Percentiles rank a stretch among this genome's conserved stretches.
Conservation (phyloP, 129 eudicot genomes). For the Flaveria bidentis region DNA sequence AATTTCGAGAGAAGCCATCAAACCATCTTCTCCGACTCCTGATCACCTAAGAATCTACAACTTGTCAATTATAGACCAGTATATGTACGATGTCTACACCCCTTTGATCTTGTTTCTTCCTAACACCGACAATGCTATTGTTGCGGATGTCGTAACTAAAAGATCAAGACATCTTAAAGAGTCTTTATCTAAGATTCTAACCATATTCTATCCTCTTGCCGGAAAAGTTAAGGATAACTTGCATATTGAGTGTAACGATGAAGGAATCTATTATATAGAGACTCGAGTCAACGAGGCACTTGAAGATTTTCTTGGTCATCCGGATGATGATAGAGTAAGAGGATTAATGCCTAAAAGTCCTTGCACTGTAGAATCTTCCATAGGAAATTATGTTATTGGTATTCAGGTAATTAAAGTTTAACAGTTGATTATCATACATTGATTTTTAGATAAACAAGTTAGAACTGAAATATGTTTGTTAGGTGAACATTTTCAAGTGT, state of each 20-base stretch:
- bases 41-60: slow-evolving; percentile 33
- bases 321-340: slow-evolving; percentile 17
- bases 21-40: slow-evolving; percentile 39
- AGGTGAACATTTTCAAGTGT: slow-evolving; percentile 30
- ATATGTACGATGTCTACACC: slow-evolving; percentile 15
- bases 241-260: slow-evolving; percentile 30
- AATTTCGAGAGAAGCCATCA: slow-evolving; percentile 29
- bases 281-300: slow-evolving; percentile 18
- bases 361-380: slow-evolving; percentile 7
- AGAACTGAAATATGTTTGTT: not conserved
- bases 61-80: slow-evolving; percentile 33
- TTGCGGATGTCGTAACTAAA: slow-evolving; percentile 5
- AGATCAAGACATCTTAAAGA: slow-evolving; percentile 24
- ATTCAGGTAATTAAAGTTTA: slow-evolving; percentile 8
- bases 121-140: slow-evolving; percentile 4
- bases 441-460: not conserved
- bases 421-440: too few relatives aligned
- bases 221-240: slow-evolving; percentile 25
- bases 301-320: slow-evolving; percentile 23
- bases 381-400: slow-evolving; percentile 23
- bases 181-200: slow-evolving; percentile 16
- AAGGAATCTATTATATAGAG: slow-evolving; percentile 26
- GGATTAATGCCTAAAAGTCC: slow-evolving; percentile 12
- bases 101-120: slow-evolving; percentile 29
- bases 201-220: slow-evolving; percentile 29